Evolutionary conservation across 148 eudicot species (phyloP), one percentile per base, ranked within the genome.

Genomic region (Nepenthes mirabilis): DNA sequence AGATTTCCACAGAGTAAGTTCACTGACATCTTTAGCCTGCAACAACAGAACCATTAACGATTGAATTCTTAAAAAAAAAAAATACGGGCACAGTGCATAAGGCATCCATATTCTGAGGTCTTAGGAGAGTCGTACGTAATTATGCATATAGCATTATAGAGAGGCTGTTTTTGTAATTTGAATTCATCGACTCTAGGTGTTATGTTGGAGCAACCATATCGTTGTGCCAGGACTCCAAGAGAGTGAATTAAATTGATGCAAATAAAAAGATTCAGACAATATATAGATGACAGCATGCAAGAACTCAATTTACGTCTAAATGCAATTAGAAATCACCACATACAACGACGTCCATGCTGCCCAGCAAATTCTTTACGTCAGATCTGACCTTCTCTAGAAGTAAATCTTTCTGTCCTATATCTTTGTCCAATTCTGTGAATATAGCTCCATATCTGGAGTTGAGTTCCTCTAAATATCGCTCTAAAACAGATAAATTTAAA

Each of bases 1-100:
- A 34, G 89, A 84, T 82, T 70, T 93, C 99, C 99, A 93, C 40
- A 95, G 79, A 68, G 73, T 56, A 36, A 93, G 87, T 47, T 89
- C 97, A 37, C 62, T 80, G 37, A 89, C 86, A 70, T 89, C 85
- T 75, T 86, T 79, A 8, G 73, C 72, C 99, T 93, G 89, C 65
- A 75, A 59, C 7, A 64, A 9, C 52, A 52, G 63, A 36, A 59
- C 5, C 49, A 64, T 34, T 61, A 14, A 23, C 23, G 23, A 23
- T 23, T 23, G 23, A 23, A 23, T 23, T 23, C 23, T 23, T 23
- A 23, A 23, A 23, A 14, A 56, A 48, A 57, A 40, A 45, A 61
- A 63, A 60, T 37, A 34, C 14, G 33, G 33, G 33, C 47, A 59
- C 58, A 64, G 23, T 13, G 6, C 34, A 23, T 9, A 0, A 34